phyloP scores from a whole-genome alignment of 2,329 filamentous ascomycete species.

The Xylaria sp. region DNA sequence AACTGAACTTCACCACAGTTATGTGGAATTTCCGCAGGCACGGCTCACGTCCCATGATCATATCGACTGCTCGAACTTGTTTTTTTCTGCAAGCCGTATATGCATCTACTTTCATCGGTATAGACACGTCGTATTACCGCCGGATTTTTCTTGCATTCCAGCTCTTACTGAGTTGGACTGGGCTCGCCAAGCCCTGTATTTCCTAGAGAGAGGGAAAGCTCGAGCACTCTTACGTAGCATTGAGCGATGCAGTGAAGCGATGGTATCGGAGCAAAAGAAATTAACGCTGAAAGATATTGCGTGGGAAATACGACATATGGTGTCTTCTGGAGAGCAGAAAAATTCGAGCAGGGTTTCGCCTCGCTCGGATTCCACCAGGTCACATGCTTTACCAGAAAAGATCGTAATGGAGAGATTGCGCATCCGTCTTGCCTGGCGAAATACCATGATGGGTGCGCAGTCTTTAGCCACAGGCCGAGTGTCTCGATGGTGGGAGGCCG shows the following conservation, averaged over 20 bases:
- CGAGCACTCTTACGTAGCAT: slow-evolving; percentile 29
- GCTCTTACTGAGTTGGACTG: slow-evolving; percentile 27
- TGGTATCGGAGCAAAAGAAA: slow-evolving; percentile 5
- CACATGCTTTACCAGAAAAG: slow-evolving; percentile 9
- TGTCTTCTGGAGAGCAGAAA: slow-evolving; percentile 26
- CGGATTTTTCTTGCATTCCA: slow-evolving; percentile 21
- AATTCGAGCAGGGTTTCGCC: neutral
- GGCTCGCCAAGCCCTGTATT: slow-evolving; percentile 27
- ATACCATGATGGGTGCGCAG: slow-evolving; percentile 23
- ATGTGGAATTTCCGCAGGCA: slow-evolving; percentile 27
- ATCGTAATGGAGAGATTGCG: slow-evolving; percentile 31
- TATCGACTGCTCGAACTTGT: slow-evolving; percentile 32
- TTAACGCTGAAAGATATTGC: slow-evolving; percentile 30
- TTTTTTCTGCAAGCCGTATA: slow-evolving; percentile 30
- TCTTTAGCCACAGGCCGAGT: slow-evolving; percentile 24
- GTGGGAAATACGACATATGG: slow-evolving; percentile 18
- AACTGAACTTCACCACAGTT: slow-evolving; percentile 27
- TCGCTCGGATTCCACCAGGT: neutral
- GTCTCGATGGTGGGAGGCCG: slow-evolving; percentile 29
- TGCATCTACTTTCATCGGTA: slow-evolving; percentile 26
- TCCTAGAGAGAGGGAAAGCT: slow-evolving; percentile 31
- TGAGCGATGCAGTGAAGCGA: slow-evolving; percentile 29
- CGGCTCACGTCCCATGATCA: slow-evolving; percentile 32
- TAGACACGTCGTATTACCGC: slow-evolving; percentile 7
- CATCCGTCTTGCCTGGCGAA: slow-evolving; percentile 27